Evolutionary conservation across 1,139 yeast species (phyloP), one percentile per base, ranked within the genome.

Genomic region (Nakaseomyces uthaithaninus): DNA sequence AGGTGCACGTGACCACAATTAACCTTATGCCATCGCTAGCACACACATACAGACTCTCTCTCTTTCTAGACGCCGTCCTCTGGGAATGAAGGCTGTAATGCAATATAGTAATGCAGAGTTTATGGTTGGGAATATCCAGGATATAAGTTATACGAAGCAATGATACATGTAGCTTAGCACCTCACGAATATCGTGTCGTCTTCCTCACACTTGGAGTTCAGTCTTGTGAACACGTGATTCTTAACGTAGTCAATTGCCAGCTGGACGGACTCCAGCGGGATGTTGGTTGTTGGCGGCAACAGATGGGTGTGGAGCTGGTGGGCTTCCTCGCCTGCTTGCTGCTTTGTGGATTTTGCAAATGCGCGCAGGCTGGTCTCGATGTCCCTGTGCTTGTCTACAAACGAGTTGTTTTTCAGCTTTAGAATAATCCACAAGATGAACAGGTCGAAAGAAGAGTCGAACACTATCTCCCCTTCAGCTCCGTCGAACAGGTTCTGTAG

Each of bases 351-450:
- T 22, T 27, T 10, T 8, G 7, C n/a, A 15, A 34, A 34, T 7
- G 4, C 12, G 4, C 15, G 5, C 2, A 24, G 15, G n/a, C 15
- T 14, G 10, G 3, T 18, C 22, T 34, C 24, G 4, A 34, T 34
- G 15, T 18, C 49, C 24, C 30, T 18, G 33, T 49, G 45, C 36
- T 48, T 49, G 3, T 22, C 14, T 3, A 43, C 44, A 11, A 50
- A 50, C 2, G 53, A 42, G 5, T 42, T 30, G 24, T 45, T 42
- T 18, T 42, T 38, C 1, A 22, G 20, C 31, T 56, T 56, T 5
- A 50, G 25, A 1, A 51, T 5, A 3, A 58, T 30, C 62, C 62
- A 58, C 2, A 55, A 28, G 2, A 48, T 45, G 2, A 55, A 38
- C 4, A 55, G 30, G 20, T 53, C 53, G 17, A 46, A 44, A 8